These are phyloP conservation scores for Rhinocladiella mackenziei DNA, from an alignment of 2,329 filamentous ascomycete species.

Conservation along the genomic window DNA sequence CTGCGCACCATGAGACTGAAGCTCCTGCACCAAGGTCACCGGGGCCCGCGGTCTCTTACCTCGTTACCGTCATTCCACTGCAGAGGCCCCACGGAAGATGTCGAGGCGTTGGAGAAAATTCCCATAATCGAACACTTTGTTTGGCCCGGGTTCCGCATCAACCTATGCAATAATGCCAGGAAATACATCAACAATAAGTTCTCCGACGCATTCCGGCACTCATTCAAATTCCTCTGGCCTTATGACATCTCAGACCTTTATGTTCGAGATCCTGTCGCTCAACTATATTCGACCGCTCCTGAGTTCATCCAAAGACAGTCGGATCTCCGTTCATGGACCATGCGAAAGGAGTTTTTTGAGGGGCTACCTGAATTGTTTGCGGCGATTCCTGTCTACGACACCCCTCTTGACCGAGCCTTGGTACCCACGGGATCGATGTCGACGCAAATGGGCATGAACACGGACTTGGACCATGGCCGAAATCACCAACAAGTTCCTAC, in stretches of 20 bases:
- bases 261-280: slow-evolving; percentile 5
- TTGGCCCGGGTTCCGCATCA: slow-evolving; percentile 35
- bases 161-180: slow-evolving; percentile 3
- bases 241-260: slow-evolving; percentile 11
- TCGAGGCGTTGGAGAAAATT: slow-evolving; percentile 5
- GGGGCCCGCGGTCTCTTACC: slow-evolving; percentile 4
- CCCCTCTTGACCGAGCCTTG: slow-evolving; percentile 6
- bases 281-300: slow-evolving; percentile 11
- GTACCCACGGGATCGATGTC: slow-evolving; percentile 1
- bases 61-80: slow-evolving; percentile 10
- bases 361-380: slow-evolving; percentile 5
- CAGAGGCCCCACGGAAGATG: slow-evolving; percentile 4
- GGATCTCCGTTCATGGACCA: slow-evolving; percentile 17
- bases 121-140: slow-evolving; percentile 28
- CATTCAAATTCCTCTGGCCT: slow-evolving; percentile 15
- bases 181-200: slow-evolving; percentile 19
- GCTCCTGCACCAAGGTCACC: slow-evolving; percentile 11
- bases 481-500: neutral
- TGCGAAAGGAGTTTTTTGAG: slow-evolving; percentile 17
- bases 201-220: slow-evolving; percentile 16
- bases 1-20: slow-evolving; percentile 19
- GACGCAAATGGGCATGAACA: slow-evolving; percentile 1
- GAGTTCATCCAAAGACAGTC: slow-evolving; percentile 11
- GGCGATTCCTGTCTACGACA: slow-evolving; percentile 12
- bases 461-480: neutral